phyloP scores from a whole-genome alignment of 495 filamentous ascomycete genomes.

The Bacidia rubella region DNA sequence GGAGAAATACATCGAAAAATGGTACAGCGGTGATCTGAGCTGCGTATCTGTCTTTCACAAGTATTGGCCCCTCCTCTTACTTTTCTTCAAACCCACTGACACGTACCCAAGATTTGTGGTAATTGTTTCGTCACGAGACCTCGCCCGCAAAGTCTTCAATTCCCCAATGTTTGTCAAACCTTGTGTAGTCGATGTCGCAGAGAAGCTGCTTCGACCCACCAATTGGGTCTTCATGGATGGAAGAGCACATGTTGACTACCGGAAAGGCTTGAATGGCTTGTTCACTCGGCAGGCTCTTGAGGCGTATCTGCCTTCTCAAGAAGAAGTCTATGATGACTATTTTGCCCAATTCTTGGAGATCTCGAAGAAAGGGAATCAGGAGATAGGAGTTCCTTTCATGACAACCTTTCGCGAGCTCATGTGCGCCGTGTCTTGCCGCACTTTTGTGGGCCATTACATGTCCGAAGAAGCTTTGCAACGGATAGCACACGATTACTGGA shows the following conservation, averaged over 20 bases:
- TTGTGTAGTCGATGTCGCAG: slow-evolving; percentile 88
- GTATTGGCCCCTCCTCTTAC: too few species aligned
- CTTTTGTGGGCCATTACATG: slow-evolving; percentile 95
- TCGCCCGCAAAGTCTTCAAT: slow-evolving; percentile 96
- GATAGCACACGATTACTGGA: slow-evolving; percentile 93
- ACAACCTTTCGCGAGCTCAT: slow-evolving; percentile 86
- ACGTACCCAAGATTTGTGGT: slow-evolving; percentile 67
- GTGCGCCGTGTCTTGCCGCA: slow-evolving; percentile 87
- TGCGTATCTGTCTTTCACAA: slow-evolving; percentile 99
- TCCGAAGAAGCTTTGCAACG: slow-evolving; percentile 79
- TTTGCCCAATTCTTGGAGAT: slow-evolving; percentile 64
- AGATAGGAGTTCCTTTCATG: slow-evolving; percentile 78
- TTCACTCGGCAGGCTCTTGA: slow-evolving; percentile 87
- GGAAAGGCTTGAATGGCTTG: slow-evolving; percentile 86
- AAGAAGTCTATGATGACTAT: slow-evolving; percentile 81
- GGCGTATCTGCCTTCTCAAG: slow-evolving; percentile 79
- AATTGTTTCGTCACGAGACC: slow-evolving; percentile 88
- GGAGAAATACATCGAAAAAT: slow-evolving; percentile 79
- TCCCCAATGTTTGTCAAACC: slow-evolving; percentile 86
- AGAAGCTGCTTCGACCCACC: slow-evolving; percentile 79
- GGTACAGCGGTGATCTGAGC: slow-evolving; percentile 78
- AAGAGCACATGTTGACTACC: slow-evolving; percentile 88
- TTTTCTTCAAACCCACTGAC: too few species aligned
- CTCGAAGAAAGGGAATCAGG: slow-evolving; percentile 49
- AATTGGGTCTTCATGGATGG: slow-evolving; percentile 99